Percentiles rank a stretch among this genome's conserved stretches.
Conservation (phyloP, 2,329 filamentous ascomycete genomes). For the Chaetomiaceae sp. region DNA sequence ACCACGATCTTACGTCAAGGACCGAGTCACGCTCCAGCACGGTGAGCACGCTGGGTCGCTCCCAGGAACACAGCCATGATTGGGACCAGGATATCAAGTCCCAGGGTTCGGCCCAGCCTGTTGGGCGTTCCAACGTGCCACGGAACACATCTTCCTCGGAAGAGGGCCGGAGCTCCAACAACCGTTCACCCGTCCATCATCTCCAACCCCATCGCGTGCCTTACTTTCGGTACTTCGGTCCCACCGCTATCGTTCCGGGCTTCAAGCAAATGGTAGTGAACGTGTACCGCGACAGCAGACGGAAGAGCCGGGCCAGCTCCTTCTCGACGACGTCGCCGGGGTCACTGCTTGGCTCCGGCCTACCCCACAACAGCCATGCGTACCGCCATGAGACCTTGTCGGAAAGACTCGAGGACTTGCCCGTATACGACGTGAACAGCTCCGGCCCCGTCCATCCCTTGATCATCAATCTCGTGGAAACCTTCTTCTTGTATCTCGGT, state of each 20-base stretch:
- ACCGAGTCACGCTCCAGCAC: conserved; percentile 24
- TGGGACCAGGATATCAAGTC: conserved; percentile 24
- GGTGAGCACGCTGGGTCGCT: conserved; percentile 12
- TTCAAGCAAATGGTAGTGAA: conserved; percentile 86
- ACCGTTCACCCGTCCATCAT: conserved; percentile 42
- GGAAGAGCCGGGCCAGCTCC: conserved; percentile 54
- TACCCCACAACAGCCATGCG: conserved; percentile 31
- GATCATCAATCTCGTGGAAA: conserved; percentile 70
- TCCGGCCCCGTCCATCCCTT: conserved; percentile 65
- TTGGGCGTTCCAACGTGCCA: conserved; percentile 21
- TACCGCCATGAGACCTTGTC: conserved; percentile 40
- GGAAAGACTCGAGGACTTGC: conserved; percentile 50
- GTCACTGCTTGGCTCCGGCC: conserved; percentile 29
- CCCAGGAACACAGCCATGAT: conserved; percentile 23
- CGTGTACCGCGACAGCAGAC: conserved; percentile 54
- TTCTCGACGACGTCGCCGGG: conserved; percentile 50
- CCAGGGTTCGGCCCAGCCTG: conserved; percentile 17
- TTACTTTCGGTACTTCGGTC: conserved; percentile 87
- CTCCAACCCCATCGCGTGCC: conserved; percentile 65
- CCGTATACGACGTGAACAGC: conserved; percentile 73
- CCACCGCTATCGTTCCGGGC: conserved; percentile 84
- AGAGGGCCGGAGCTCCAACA: conserved; percentile 36
- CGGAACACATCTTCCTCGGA: conserved; percentile 38
- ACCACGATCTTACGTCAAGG: conserved; percentile 18
- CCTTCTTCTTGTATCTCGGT: conserved; percentile 76